Percentiles rank a stretch among this genome's conserved stretches.
Conservation (phyloP, 2,329 filamentous ascomycete genomes). For the Diaporthe velutina region DNA sequence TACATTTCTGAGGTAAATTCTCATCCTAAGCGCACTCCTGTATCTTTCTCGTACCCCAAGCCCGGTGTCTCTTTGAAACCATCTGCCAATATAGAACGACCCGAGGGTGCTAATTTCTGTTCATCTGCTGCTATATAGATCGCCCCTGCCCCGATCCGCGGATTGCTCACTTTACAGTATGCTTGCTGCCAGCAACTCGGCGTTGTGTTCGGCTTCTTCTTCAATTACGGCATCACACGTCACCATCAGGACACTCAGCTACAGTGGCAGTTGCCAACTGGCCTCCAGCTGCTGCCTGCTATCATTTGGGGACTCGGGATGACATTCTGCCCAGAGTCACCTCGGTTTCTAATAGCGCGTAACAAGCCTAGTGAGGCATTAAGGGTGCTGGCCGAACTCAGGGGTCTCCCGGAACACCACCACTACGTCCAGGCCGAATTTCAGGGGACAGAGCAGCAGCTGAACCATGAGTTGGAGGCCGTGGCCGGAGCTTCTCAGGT, state of each 20-base stretch:
- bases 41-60: background rate
- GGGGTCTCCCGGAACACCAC: background rate
- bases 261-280: slow-evolving; percentile 61
- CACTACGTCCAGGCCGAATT: slow-evolving; percentile 9
- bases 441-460: slow-evolving; percentile 51
- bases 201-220: slow-evolving; percentile 10
- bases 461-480: slow-evolving; percentile 79
- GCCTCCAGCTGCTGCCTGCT: slow-evolving; percentile 62
- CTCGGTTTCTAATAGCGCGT: slow-evolving; percentile 50
- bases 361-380: background rate
- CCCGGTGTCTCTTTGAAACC: background rate
- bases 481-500: slow-evolving; percentile 74
- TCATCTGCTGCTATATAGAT: background rate
- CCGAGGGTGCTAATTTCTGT: background rate
- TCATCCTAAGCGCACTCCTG: background rate
- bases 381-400: background rate
- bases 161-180: slow-evolving; percentile 5
- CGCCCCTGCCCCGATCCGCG: slow-evolving; percentile 1
- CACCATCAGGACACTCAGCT: slow-evolving; percentile 42
- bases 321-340: slow-evolving; percentile 70
- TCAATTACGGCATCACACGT: slow-evolving; percentile 57
- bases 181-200: slow-evolving; percentile 24
- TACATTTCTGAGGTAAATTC: background rate
- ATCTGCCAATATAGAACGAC: background rate
- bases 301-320: slow-evolving; percentile 65